phyloP scores from a whole-genome alignment of 1,284 basidiomycete genomes.

The Pseudozyma tsukubaensis region DNA sequence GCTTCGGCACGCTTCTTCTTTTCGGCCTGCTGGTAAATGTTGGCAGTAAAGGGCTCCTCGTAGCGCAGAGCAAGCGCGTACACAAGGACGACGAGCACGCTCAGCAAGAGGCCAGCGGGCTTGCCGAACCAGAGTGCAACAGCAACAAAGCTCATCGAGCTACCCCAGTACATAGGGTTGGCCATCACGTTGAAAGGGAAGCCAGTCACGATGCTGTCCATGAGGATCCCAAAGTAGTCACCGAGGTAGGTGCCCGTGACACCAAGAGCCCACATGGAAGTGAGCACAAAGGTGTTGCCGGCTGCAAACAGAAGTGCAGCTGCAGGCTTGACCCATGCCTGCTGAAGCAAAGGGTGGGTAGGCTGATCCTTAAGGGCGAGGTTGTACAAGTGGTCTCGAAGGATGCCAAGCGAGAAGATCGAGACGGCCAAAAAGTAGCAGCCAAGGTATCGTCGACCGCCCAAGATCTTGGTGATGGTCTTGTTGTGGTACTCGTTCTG shows the following conservation, averaged over 20 bases:
- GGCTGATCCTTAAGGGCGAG: conserved; percentile 81
- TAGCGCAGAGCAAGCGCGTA: conserved; percentile 63
- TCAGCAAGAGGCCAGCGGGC: conserved; percentile 66
- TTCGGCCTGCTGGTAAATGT: conserved; percentile 65
- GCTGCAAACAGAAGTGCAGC: conserved; percentile 78
- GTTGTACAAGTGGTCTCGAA: conserved; percentile 72
- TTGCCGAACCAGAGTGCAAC: conserved; percentile 67
- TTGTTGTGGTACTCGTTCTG: conserved; percentile 75
- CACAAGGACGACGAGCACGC: conserved; percentile 60
- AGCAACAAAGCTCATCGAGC: conserved; percentile 64
- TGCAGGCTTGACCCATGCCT: conserved; percentile 74
- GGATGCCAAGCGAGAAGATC: conserved; percentile 69
- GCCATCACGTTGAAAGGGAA: conserved; percentile 95
- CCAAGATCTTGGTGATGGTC: conserved; percentile 64
- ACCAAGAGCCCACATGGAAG: conserved; percentile 90
- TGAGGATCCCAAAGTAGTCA: conserved; percentile 98
- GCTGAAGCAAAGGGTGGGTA: conserved; percentile 71
- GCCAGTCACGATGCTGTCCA: conserved; percentile 80
- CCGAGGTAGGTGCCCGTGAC: conserved; percentile 85
- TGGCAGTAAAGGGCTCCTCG: conserved; percentile 66
- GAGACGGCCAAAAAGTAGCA: conserved; percentile 91
- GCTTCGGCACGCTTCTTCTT: conserved; percentile 48
- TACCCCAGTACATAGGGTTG: conserved; percentile 88
- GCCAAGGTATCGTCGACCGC: conserved; percentile 73
- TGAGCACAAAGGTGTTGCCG: conserved; percentile 74